Percentiles rank a stretch among this genome's conserved stretches.
These are phyloP conservation scores for Elaphomyces granulatus DNA, from an alignment of 495 filamentous ascomycete genomes.

Conservation along the genomic window DNA sequence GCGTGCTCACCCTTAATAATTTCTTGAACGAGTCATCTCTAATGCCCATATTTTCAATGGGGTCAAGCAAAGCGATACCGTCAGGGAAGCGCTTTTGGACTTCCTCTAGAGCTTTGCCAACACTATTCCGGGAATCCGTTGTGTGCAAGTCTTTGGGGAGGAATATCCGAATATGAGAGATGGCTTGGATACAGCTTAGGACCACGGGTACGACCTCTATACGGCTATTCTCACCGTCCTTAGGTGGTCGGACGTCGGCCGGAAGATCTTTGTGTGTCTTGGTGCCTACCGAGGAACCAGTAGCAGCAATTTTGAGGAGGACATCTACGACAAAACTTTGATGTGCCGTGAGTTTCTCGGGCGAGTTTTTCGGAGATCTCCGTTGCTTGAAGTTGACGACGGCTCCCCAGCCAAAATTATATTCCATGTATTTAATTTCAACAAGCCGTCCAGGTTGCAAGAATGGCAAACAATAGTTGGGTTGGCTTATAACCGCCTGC, in stretches of 20 bases:
- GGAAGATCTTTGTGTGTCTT: constrained; percentile 47
- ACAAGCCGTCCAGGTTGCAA: constrained; percentile 71
- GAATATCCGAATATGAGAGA: constrained; percentile 66
- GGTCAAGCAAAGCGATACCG: constrained; percentile 75
- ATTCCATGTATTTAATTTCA: constrained; percentile 59
- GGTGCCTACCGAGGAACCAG: constrained; percentile 41
- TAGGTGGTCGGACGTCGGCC: constrained; percentile 44
- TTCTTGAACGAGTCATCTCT: constrained; percentile 86
- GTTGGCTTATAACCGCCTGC: constrained; percentile 76
- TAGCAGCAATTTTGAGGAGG: constrained; percentile 52
- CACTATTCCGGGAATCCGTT: constrained; percentile 43
- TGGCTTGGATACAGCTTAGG: constrained; percentile 64
- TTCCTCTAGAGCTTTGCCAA: constrained; percentile 57
- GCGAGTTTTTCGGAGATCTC: constrained; percentile 41
- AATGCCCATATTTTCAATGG: constrained; percentile 90
- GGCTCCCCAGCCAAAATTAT: constrained; percentile 88
- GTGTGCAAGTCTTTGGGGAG: constrained; percentile 58
- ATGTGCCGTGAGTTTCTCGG: constrained; percentile 51
- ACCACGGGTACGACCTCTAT: constrained; percentile 80
- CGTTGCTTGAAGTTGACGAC: constrained; percentile 57
- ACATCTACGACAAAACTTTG: constrained; percentile 72
- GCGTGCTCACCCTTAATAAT: constrained; percentile 54
- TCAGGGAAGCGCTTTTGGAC: constrained; percentile 80
- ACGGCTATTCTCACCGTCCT: constrained; percentile 48
- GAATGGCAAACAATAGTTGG: constrained; percentile 65